Evolutionary conservation across 2,329 filamentous ascomycete species (phyloP).

Genomic region (Fusarium acutatum): DNA sequence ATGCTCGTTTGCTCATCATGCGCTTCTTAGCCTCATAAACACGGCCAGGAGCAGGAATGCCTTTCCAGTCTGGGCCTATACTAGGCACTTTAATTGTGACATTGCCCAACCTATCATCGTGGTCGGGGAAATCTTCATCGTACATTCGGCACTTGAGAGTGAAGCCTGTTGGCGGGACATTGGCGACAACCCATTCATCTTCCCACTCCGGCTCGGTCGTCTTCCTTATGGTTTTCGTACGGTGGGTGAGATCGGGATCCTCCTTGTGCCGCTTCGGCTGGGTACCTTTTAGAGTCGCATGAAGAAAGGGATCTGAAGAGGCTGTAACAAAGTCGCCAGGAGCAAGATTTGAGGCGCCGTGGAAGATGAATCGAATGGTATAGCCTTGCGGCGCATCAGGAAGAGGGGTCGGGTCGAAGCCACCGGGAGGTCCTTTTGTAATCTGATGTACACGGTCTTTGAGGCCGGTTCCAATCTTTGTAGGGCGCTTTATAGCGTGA

Average conservation of each 20-base stretch:
- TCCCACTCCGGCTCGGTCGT: slow-evolving; percentile 83
- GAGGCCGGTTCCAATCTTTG: slow-evolving; percentile 27
- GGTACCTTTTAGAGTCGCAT: slow-evolving; percentile 76
- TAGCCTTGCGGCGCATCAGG: slow-evolving; percentile 79
- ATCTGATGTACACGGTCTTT: slow-evolving; percentile 39
- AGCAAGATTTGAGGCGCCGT: slow-evolving; percentile 81
- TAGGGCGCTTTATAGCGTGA: slow-evolving; percentile 10
- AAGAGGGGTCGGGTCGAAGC: slow-evolving; percentile 81
- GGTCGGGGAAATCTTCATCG: slow-evolving; percentile 88
- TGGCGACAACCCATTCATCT: slow-evolving; percentile 86
- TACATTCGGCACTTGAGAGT: slow-evolving; percentile 85
- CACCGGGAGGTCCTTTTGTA: slow-evolving; percentile 69
- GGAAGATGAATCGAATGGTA: slow-evolving; percentile 85
- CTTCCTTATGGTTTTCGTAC: slow-evolving; percentile 78
- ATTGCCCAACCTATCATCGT: slow-evolving; percentile 88
- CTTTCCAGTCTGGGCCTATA: slow-evolving; percentile 72
- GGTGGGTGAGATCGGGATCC: slow-evolving; percentile 77
- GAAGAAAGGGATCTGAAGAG: slow-evolving; percentile 84
- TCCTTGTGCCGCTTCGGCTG: slow-evolving; percentile 84
- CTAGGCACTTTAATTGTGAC: slow-evolving; percentile 73
- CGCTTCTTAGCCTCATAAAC: slow-evolving; percentile 81
- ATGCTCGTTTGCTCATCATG: slow-evolving; percentile 86
- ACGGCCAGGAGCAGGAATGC: slow-evolving; percentile 66
- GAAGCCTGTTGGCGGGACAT: slow-evolving; percentile 83
- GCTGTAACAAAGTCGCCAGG: slow-evolving; percentile 80